Conservation (phyloP, 2,329 filamentous ascomycete species). For the Fusarium multiceps region DNA sequence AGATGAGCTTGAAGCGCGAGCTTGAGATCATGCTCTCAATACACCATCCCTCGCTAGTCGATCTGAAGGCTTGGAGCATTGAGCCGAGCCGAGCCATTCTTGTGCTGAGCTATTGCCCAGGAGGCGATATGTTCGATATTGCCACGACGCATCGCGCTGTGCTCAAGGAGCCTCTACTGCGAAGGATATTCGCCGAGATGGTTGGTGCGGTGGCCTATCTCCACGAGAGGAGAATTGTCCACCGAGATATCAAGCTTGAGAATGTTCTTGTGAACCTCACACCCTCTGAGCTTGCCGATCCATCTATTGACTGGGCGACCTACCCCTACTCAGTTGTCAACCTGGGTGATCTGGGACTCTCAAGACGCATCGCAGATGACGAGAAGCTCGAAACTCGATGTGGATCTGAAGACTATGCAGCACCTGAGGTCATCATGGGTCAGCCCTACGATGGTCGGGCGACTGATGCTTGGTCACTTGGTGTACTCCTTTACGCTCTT, state of each 20-base stretch:
- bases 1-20: constrained; percentile 93
- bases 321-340: constrained; percentile 88
- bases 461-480: constrained; percentile 94
- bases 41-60: constrained; percentile 88
- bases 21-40: constrained; percentile 92
- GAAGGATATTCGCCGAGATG: constrained; percentile 90
- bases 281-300: constrained; percentile 71
- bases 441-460: constrained; percentile 92
- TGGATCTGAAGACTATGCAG: constrained; percentile 96
- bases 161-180: constrained; percentile 75
- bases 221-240: constrained; percentile 87
- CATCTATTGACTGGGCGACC: constrained; percentile 73
- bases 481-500: constrained; percentile 91
- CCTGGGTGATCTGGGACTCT: constrained; percentile 91
- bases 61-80: constrained; percentile 91
- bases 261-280: constrained; percentile 91
- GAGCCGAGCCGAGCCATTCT: constrained; percentile 85
- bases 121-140: constrained; percentile 94
- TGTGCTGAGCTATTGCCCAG: constrained; percentile 90
- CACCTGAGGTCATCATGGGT: constrained; percentile 94
- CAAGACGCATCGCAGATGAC: constrained; percentile 83
- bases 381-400: constrained; percentile 93
- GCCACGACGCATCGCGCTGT: constrained; percentile 77
- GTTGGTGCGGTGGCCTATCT: constrained; percentile 88
- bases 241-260: constrained; percentile 97